Evolutionary conservation across 139 green algal genomes (phyloP), one percentile per base, ranked within the genome.

Genomic region (Eudorina sp.): DNA sequence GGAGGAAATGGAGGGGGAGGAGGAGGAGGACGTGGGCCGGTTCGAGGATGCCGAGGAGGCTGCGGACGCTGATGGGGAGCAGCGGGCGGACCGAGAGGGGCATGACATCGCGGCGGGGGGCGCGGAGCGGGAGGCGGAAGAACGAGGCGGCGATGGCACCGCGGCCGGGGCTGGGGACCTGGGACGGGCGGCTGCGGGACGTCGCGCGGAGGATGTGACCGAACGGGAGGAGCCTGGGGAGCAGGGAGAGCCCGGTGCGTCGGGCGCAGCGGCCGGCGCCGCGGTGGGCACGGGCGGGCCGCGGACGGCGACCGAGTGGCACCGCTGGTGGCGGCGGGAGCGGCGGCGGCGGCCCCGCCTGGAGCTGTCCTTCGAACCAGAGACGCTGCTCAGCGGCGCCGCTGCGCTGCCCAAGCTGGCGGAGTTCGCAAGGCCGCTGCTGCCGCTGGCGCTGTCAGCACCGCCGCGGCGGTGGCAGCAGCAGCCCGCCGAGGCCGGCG

Each of bases 341-440:
- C 58, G 31, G 69, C 38, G 43, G 70, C 19, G 46, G 45, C 45
- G 45, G 46, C 31, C n/a, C 27, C 16, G 9, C 1, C 48, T 83
- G 14, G n/a, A 68, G 75, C n/a, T 83, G 51, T 6, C 13, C 1
- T 83, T 83, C 23, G 48, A 83, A 51, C 31, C 75, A 21, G 75
- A 83, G 27, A 83, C 75, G 21, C 51, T 83, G 51, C 51, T 83
- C 4, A 83, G 75, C 46, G 75, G 51, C 18, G 46, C 9, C n/a
- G 75, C 75, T 0, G 75, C 75, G 51, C 75, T 83, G 48, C n/a
- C 75, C 31, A 68, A 70, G 34, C 51, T 83, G 31, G 4, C 21
- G 3, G 75, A 83, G 13, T 83, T 83, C 16, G 75, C 75, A 8
- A 48, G 51, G n/a, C 75, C 75, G 34, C 53, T 83, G 36, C 53